Base-by-base conservation (phyloP, 2,329 filamentous ascomycete species). In the Exophiala sp. region DNA sequence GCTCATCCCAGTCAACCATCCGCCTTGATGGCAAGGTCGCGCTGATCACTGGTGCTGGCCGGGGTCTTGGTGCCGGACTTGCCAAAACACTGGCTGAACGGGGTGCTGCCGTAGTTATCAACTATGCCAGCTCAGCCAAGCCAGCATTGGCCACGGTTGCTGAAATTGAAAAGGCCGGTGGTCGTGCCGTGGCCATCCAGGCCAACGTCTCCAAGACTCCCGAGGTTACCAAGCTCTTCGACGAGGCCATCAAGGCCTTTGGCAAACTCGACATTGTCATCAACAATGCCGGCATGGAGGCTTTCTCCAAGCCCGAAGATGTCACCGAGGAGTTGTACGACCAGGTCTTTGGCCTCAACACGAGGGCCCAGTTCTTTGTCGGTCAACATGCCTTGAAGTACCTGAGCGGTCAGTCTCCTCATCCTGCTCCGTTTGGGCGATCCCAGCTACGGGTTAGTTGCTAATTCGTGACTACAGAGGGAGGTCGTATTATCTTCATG, bases 301-400 rank as follows among this genome's bases (percentile, higher is more conserved):
- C 51, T 30, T 59, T 59, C 37, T 81, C 43, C 57, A 79, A 81
- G 66, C 76, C 81, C 49, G 77, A 82, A 68, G 80, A 85, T 58
- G 81, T 85, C 41, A 77, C 79, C 2, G 79, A 81, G 64, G 76
- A 76, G 64, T 72, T 76, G 64, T 79, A 73, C 58, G 76, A 81
- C 66, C 72, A 73, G 29, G 78, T 82, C 51, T 79, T 82, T 65
- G 71, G 70, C 64, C 74, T 81, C 64, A 82, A 82, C 71, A 81
- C 78, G 29, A 75, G 78, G 37, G 79, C 76, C 32, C 79, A 82
- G 63, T 81, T 81, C 70, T 81, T 82, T 65, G 79, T 82, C 50
- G 78, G 77, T 14, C 83, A 87, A 70, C 81, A 85, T 47, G 85
- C 79, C 6, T 82, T 84, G 67, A 83, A 82, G 69, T 72, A 86